These are phyloP conservation scores for Chlorociboria aeruginascens DNA, from an alignment of 495 filamentous ascomycete genomes.

Conservation along the genomic window DNA sequence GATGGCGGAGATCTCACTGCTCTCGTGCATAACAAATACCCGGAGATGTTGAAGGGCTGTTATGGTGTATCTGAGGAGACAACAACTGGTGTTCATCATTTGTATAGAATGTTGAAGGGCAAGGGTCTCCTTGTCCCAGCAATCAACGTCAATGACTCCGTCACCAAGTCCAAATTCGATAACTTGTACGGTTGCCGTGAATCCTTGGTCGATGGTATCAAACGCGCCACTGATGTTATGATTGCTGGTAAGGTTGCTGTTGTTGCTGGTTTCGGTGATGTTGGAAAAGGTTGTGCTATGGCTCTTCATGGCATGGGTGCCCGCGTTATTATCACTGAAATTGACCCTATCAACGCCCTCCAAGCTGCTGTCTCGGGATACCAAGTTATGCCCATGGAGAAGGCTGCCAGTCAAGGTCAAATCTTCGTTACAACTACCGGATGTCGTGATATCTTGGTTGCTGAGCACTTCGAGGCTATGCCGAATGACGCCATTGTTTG, in stretches of 20 bases:
- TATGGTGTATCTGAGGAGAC: slow-evolving; percentile 99
- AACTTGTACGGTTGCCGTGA: slow-evolving; percentile 99
- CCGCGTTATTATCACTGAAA: slow-evolving; percentile 90
- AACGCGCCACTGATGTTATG: slow-evolving; percentile 99
- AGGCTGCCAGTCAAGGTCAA: slow-evolving; percentile 71
- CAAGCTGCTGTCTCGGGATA: slow-evolving; percentile 96
- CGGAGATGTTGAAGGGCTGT: slow-evolving; percentile 93
- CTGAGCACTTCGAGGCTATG: slow-evolving; percentile 91
- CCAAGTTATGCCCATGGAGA: slow-evolving; percentile 96
- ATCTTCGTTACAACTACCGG: slow-evolving; percentile 99
- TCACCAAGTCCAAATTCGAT: slow-evolving; percentile 97
- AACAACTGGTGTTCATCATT: slow-evolving; percentile 98
- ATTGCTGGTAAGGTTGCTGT: slow-evolving; percentile 97
- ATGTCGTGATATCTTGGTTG: slow-evolving; percentile 93
- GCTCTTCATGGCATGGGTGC: slow-evolving; percentile 95
- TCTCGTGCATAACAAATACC: slow-evolving; percentile 95
- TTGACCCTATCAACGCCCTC: slow-evolving; percentile 99
- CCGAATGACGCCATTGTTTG: slow-evolving; percentile 98
- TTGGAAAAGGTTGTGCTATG: slow-evolving; percentile 96
- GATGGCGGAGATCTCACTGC: slow-evolving; percentile 96
- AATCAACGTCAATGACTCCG: slow-evolving; percentile 81
- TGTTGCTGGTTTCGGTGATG: slow-evolving; percentile 96
- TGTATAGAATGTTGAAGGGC: slow-evolving; percentile 95
- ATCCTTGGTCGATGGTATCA: slow-evolving; percentile 98
- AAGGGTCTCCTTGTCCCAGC: slow-evolving; percentile 82